These are phyloP conservation scores for Paecilomyces variotii DNA, from an alignment of 2,329 filamentous ascomycete species.

Conservation along the genomic window DNA sequence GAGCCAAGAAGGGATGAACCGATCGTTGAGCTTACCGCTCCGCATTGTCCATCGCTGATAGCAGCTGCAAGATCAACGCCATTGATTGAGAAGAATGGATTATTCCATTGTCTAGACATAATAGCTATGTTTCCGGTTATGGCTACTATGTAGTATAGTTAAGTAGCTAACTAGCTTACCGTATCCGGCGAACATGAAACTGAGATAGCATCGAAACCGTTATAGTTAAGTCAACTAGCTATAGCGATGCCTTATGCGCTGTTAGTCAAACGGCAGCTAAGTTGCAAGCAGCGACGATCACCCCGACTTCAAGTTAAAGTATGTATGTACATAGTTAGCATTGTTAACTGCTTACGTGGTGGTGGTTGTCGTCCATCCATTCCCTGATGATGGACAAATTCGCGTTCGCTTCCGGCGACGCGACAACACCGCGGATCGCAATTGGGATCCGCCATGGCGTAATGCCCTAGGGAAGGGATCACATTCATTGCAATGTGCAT, in stretches of 20 bases:
- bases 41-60: background rate
- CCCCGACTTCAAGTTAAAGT: background rate
- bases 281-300: background rate
- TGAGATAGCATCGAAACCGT: background rate
- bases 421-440: background rate
- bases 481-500: background rate
- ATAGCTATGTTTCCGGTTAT: background rate
- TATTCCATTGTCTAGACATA: background rate
- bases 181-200: background rate
- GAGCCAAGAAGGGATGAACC: background rate
- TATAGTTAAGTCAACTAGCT: background rate
- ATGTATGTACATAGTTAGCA: too few relatives aligned
- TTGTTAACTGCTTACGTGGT: background rate
- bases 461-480: background rate
- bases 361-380: background rate
- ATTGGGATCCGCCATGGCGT: background rate
- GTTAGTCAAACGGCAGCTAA: background rate
- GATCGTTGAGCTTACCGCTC: background rate
- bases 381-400: background rate
- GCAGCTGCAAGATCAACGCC: background rate
- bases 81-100: background rate
- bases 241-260: background rate
- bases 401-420: background rate
- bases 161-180: background rate
- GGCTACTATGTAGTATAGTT: too few relatives aligned